Evolutionary conservation across 2,329 filamentous ascomycete genomes (phyloP), one percentile per base, ranked within the genome.

Genomic region (Cladorrhinum sp.): DNA sequence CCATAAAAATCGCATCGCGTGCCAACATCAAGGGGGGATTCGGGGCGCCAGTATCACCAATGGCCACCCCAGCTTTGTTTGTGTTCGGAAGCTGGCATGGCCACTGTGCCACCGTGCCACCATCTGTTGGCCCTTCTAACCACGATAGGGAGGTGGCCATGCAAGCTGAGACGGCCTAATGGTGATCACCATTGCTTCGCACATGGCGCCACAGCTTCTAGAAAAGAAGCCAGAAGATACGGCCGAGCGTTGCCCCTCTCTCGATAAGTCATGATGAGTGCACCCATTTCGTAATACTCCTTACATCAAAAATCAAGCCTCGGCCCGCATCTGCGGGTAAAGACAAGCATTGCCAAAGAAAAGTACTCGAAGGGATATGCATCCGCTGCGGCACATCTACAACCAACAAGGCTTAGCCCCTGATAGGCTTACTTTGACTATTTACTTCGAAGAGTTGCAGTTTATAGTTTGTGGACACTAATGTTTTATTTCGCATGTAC

Each of bases 131-230:
- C 4, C 53, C 22, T 27, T 20, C 53, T 56, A 56, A 56, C 53
- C 41, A 13, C 41, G 53, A 56, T 56, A 56, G 53, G 53, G 53
- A 56, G 53, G 53, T 56, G 23, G n/a, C 41, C 13, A 48, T 56
- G 36, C 36, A 49, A 48, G 38, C 38, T 49, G 38, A 49, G 20
- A 55, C 32, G 22, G 25, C 20, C 38, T 56, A 56, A 2, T 27
- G 53, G 24, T 23, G 23, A 49, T 49, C n/a, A 49, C 20, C 24
- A 12, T 23, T 32, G 16, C 41, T 49, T 38, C 18, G 23, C 22
- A 27, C 23, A 18, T 25, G 38, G 38, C 53, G 53, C 53, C 38
- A 56, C 38, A 48, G 38, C 38, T 56, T 56, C 53, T 56, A 41
- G 23, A 56, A 55, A 32, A 24, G 53, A 24, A 22, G 24, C 23